These are phyloP conservation scores for Cyclotella choctawhatcheeana DNA, from an alignment of 108 stramenopile species.

Conservation along the genomic window DNA sequence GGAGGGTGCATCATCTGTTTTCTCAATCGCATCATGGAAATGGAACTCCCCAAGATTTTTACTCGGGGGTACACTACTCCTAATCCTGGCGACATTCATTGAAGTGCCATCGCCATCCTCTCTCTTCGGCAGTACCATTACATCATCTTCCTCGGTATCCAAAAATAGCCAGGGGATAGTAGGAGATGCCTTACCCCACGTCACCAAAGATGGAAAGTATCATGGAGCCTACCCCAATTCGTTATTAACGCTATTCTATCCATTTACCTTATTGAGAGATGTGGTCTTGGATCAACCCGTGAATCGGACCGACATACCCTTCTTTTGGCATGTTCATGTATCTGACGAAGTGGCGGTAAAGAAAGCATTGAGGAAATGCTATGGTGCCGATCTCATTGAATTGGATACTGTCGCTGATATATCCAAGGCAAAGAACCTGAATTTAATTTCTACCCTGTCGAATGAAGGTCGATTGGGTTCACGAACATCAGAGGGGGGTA, in stretches of 20 bases:
- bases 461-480: conserved; percentile 25
- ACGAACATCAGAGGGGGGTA: background rate
- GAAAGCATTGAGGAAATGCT: conserved; percentile 45
- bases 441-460: conserved; percentile 35
- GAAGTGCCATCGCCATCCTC: no score
- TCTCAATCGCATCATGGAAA: no score
- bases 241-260: conserved; percentile 57
- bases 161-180: no score
- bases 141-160: no score
- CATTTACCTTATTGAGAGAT: conserved; percentile 56
- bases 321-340: conserved; percentile 56
- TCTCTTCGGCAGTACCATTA: no score
- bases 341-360: conserved; percentile 43
- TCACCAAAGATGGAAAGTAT: conserved; percentile 44
- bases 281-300: conserved; percentile 63
- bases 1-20: no score
- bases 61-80: no score
- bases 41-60: no score
- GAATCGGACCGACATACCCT: conserved; percentile 42
- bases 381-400: conserved; percentile 51
- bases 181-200: conserved; percentile 9
- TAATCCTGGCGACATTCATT: no score
- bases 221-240: conserved; percentile 60
- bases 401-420: conserved; percentile 46
- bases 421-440: conserved; percentile 38